A percentile compares a stretch with the other conserved stretches of the same genome.
Evolutionary conservation across 345 rosid species (phyloP).

Genomic region (Populus tremula): DNA sequence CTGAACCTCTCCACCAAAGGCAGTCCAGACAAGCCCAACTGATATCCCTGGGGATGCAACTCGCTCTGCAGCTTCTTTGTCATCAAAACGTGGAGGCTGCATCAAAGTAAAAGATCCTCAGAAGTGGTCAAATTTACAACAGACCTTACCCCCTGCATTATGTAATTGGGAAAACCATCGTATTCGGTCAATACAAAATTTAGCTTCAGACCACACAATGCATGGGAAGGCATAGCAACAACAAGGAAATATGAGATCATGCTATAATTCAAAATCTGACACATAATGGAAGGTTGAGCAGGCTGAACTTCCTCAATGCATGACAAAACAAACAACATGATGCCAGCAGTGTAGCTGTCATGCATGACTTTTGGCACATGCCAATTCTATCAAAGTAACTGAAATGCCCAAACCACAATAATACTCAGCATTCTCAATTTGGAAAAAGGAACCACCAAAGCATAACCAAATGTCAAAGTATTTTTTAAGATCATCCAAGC

Average conservation of each 20-base stretch:
- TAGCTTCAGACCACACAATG: background rate
- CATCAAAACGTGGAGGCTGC: slow-evolving; percentile 97
- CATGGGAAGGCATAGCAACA: background rate
- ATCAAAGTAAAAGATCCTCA: slow-evolving; percentile 20
- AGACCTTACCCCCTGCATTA: background rate
- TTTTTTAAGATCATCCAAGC: background rate
- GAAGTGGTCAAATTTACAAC: slow-evolving; percentile 6
- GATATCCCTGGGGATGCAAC: slow-evolving; percentile 90
- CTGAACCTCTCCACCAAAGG: slow-evolving; percentile 98
- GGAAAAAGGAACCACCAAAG: background rate
- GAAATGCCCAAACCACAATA: background rate
- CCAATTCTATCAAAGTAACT: background rate
- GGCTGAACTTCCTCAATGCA: background rate
- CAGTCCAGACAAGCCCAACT: slow-evolving; percentile 98
- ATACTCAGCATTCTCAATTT: background rate
- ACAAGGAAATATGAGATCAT: slow-evolving; percentile 6
- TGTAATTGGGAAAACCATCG: slow-evolving; percentile 3
- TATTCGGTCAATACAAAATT: background rate
- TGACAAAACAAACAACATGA: background rate
- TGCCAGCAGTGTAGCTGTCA: background rate
- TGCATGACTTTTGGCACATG: background rate
- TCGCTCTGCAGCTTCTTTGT: slow-evolving; percentile 91
- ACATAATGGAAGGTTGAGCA: background rate
- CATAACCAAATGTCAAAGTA: background rate
- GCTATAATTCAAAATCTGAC: background rate